Base-by-base conservation (phyloP, 73 alveolate genomes). In the Paramecium caudatum region DNA sequence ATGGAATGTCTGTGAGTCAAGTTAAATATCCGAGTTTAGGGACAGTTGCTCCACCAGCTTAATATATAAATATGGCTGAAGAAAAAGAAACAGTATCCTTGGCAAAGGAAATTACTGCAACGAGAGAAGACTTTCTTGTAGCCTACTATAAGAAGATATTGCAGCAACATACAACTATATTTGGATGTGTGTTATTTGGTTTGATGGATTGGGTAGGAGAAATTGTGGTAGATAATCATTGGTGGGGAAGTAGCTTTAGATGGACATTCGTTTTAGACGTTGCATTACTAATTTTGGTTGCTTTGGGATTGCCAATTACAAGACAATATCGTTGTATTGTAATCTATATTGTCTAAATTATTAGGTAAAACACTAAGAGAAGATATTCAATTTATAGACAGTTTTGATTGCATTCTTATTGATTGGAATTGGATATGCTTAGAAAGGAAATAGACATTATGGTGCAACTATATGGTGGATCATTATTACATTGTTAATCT, bases 271-370 rank as follows among this genome's bases (percentile, higher is more conserved):
- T 27, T 23, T 2, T 27, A 12, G 23, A 27, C 30, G 80, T 55
- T 10, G 9, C 19, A 23, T 9, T 43, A 23, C 46, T 55, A 23
- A 55, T 55, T 21, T 27, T 55, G 30, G 30, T 55, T 0, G 80
- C 80, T 27, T 10, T 55, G 21, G 80, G 80, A 55, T 55, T 55
- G 7, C 80, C 80, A 23, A 55, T 55, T 1, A 55, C 80, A 17
- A 55, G 80, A 27, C 30, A 15, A 8, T 2, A 27, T 8, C 23
- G 80, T 27, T 4, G 45, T 8, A 10, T 55, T 27, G 80, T 55
- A 55, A 55, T 37, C 23, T 55, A 55, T 55, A 55, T 55, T 9
- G 10, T 8, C 17, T 49, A 15, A 12, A 7, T 15, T 6, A 9
- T 55, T 55, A 55, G 80, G 80, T 55, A 3, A 23, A 55, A 23